A percentile compares a stretch with the other conserved stretches of the same genome.
Conservation (phyloP, 2,329 filamentous ascomycete genomes). For the Colletotrichum tamarilloi region DNA sequence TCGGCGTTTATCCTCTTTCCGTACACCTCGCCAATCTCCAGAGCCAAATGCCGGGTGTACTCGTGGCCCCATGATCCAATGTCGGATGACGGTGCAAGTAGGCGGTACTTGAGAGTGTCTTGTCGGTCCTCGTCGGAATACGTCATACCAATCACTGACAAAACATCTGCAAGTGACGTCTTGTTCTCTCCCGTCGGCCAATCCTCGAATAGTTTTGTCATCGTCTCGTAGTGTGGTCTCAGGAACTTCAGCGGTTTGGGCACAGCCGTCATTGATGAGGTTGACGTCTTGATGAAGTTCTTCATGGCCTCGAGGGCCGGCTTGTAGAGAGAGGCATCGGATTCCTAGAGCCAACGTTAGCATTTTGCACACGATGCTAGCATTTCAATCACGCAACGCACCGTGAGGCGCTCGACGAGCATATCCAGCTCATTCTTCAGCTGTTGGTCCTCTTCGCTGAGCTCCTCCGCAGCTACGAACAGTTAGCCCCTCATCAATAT, state of each 20-base stretch:
- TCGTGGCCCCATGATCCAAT: conserved; percentile 98
- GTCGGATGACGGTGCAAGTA: conserved; percentile 90
- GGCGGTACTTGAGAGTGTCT: conserved; percentile 95
- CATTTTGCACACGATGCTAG: neutral
- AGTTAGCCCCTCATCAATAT: conserved; percentile 47
- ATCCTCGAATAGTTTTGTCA: conserved; percentile 88
- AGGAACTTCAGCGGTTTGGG: conserved; percentile 99
- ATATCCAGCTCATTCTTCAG: conserved; percentile 98
- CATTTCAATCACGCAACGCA: conserved; percentile 51
- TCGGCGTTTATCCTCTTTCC: conserved; percentile 88
- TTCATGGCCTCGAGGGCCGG: conserved; percentile 96
- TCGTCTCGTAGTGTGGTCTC: conserved; percentile 91
- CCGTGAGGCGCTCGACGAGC: conserved; percentile 94
- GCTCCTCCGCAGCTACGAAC: conserved; percentile 75
- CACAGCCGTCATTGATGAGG: conserved; percentile 98
- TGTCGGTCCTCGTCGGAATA: conserved; percentile 96
- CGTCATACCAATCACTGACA: conserved; percentile 98
- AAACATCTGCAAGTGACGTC: conserved; percentile 90
- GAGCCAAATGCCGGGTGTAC: conserved; percentile 93
- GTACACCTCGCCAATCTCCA: conserved; percentile 97
- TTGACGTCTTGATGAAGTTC: conserved; percentile 98
- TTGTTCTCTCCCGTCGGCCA: conserved; percentile 90
- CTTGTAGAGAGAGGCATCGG: conserved; percentile 88
- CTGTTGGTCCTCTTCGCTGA: conserved; percentile 98
- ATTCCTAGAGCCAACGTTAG: conserved; percentile 69